phyloP scores from a whole-genome alignment of 306 rosid species.

The Castanospermum australe region DNA sequence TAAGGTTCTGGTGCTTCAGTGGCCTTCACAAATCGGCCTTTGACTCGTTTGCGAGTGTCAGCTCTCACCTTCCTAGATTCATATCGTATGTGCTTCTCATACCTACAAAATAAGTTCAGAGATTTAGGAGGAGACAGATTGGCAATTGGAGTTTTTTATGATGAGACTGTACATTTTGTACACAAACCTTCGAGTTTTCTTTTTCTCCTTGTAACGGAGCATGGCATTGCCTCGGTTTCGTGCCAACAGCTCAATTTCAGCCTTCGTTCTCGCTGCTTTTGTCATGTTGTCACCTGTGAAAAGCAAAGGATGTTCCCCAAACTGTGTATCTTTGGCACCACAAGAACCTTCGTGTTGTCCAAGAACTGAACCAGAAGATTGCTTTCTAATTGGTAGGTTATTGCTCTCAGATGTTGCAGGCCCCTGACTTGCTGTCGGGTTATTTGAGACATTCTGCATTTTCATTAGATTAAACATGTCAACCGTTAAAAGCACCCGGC shows the following conservation, averaged over 20 bases:
- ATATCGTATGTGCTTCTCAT: slow-evolving; percentile 67
- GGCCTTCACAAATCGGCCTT: slow-evolving; percentile 74
- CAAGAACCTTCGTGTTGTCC: slow-evolving; percentile 22
- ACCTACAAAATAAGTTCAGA: slow-evolving; percentile 32
- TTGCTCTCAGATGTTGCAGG: slow-evolving; percentile 61
- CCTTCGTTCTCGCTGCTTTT: slow-evolving; percentile 41
- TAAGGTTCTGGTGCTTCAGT: slow-evolving; percentile 33
- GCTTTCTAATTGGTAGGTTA: slow-evolving; percentile 39
- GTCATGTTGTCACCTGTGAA: slow-evolving; percentile 34
- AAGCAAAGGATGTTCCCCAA: slow-evolving; percentile 38
- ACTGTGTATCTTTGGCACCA: slow-evolving; percentile 25
- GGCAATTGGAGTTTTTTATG: neutral
- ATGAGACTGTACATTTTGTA: neutral
- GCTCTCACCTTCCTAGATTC: slow-evolving; percentile 79
- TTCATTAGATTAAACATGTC: neutral
- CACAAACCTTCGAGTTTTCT: slow-evolving; percentile 61
- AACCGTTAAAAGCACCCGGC: neutral
- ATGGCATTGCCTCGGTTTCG: slow-evolving; percentile 70
- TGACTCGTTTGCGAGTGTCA: slow-evolving; percentile 68
- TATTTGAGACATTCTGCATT: slow-evolving; percentile 46
- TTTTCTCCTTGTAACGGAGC: slow-evolving; percentile 80
- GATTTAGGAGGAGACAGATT: neutral
- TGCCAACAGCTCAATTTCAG: slow-evolving; percentile 48
- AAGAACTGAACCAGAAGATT: slow-evolving; percentile 30
- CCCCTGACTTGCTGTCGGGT: slow-evolving; percentile 42